Evolutionary conservation across 2,329 filamentous ascomycete species (phyloP).

Genomic region (Fusarium sp.): DNA sequence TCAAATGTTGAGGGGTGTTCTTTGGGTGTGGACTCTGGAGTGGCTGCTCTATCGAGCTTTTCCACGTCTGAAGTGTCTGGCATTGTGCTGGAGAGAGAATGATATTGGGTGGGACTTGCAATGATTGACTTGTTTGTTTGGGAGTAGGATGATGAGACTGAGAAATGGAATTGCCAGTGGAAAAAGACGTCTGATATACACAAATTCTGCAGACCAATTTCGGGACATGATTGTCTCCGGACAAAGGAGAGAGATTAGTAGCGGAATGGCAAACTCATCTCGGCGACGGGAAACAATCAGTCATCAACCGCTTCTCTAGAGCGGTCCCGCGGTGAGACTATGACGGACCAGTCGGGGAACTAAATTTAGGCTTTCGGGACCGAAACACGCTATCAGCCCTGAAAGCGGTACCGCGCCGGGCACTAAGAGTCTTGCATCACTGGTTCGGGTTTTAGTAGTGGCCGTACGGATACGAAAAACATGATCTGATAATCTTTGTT

Average conservation of each 20-base stretch:
- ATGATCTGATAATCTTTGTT: neutral
- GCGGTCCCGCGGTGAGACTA: neutral
- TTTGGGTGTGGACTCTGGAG: neutral
- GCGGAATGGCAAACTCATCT: neutral
- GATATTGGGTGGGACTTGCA: neutral
- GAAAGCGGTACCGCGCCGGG: conserved; percentile 4
- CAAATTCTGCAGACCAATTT: neutral
- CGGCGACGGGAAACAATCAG: neutral
- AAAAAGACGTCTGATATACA: neutral
- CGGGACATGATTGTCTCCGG: neutral
- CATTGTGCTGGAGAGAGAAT: neutral
- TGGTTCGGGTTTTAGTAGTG: neutral
- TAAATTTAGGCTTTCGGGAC: conserved; percentile 1
- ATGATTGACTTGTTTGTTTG: neutral
- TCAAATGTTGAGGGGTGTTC: neutral
- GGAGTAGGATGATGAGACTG: neutral
- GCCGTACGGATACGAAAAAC: neutral
- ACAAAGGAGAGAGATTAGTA: neutral
- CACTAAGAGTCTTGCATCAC: neutral
- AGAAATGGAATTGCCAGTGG: neutral
- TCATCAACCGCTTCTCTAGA: neutral
- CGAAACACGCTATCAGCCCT: neutral
- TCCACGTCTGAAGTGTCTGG: neutral
- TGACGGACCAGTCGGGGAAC: neutral
- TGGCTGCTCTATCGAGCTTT: neutral